Conservation (phyloP, 225 moss, liverwort and hornwort genomes). For the Rhytidiadelphus loreus region DNA sequence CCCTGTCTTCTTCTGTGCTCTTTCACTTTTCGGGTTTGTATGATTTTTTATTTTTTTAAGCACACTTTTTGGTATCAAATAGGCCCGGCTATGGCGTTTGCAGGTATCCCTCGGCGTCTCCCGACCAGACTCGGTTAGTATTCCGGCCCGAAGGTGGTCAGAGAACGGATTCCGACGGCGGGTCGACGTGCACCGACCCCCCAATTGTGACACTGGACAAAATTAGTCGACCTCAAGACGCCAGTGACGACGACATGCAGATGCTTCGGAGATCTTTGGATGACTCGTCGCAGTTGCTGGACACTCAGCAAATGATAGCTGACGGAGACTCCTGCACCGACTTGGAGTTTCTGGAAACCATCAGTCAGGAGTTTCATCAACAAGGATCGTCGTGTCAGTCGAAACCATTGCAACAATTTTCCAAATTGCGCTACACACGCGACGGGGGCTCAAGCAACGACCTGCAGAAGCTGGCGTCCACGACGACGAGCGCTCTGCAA, state of each 20-base stretch:
- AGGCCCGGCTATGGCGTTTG: background rate
- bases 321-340: slow-evolving; percentile 12
- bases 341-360: slow-evolving; percentile 2
- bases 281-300: background rate
- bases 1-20: background rate
- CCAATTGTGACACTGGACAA: background rate
- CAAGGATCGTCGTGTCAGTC: background rate
- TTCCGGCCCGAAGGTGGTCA: background rate
- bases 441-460: slow-evolving; percentile 29
- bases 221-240: slow-evolving; percentile 3
- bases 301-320: background rate
- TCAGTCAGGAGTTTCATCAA: background rate
- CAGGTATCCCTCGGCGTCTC: background rate
- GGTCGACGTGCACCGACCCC: background rate
- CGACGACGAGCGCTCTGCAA: background rate
- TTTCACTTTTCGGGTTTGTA: background rate
- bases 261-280: background rate
- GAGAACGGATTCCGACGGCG: background rate
- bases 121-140: background rate
- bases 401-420: background rate
- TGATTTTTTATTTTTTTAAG: background rate
- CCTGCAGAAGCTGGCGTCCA: slow-evolving; percentile 5
- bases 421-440: slow-evolving; percentile 1
- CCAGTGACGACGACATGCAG: background rate
- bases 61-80: background rate